Evolutionary conservation across 306 rosid species (phyloP), one percentile per base, ranked within the genome.

Genomic region (Rosa lucieae): DNA sequence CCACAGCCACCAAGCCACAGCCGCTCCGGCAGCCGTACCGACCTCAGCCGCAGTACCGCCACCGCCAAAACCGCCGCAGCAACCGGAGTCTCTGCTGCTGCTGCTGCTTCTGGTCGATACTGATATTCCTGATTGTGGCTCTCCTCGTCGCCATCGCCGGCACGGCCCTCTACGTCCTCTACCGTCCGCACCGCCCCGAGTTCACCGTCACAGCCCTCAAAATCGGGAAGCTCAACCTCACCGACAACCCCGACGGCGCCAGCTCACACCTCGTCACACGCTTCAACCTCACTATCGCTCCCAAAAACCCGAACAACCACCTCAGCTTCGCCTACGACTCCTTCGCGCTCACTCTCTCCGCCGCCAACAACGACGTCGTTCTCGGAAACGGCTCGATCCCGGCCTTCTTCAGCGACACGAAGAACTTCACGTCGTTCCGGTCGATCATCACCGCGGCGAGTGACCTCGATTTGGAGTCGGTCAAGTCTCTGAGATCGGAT

Each of bases 81-180:
- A 39, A 81, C 76, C 94, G 98, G 3, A 82, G 78, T 59, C 76
- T 89, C 91, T 91, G 97, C 82, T 95, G 99, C 82, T 91, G 99
- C 87, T 95, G 89, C 77, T 95, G 97, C 72, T 95, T 95, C 90
- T 95, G 99, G 99, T 83, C 94, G 0, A 81, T 95, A 4, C 91
- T 95, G 67, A 4, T 84, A 18, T 2, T 93, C 58, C 84, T 95
- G 11, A 85, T 77, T 18, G 74, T 83, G 0, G 87, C 88, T 0
- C 94, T 95, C 42, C 89, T 93, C 67, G 92, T 85, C 1, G 89
- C 97, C 21, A 91, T 95, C 1, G 90, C 92, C 70, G 98, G 90
- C 32, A 89, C 96, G 3, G 93, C 91, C 0, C 84, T 95, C 2
- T 95, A 95, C 80, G 90, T 91, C 5, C 93, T 95, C 10, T 95